A percentile compares a stretch with the other conserved stretches of the same genome.
phyloP scores from a whole-genome alignment of 129 eudicot species.

The Glebionis coronaria region DNA sequence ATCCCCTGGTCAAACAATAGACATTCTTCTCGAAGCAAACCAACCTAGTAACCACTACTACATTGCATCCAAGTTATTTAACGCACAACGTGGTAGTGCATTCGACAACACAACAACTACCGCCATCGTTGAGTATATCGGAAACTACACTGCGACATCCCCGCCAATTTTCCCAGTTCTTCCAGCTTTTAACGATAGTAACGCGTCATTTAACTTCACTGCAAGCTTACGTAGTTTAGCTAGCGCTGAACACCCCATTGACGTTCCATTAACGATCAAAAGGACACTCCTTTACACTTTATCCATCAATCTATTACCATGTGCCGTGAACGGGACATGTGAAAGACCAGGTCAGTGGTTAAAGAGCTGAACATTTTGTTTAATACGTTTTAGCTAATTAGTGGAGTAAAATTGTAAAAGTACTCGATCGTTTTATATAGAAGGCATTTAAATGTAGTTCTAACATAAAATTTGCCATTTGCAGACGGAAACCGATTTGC shows the following conservation, averaged over 20 bases:
- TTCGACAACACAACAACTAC: conserved; percentile 43
- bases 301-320: conserved; percentile 32
- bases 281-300: conserved; percentile 27
- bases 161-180: conserved; percentile 25
- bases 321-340: conserved; percentile 26
- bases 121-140: conserved; percentile 26
- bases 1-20: conserved; percentile 49
- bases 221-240: conserved; percentile 30
- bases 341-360: conserved; percentile 22
- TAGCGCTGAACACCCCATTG: conserved; percentile 23
- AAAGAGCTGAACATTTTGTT: background rate
- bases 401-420: too few species aligned
- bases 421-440: too few species aligned
- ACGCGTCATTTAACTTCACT: conserved; percentile 21
- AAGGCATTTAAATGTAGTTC: too few species aligned
- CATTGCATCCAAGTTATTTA: conserved; percentile 37
- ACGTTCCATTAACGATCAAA: conserved; percentile 30
- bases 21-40: conserved; percentile 28
- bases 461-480: too few species aligned
- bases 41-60: conserved; percentile 31
- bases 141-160: conserved; percentile 5
- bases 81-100: conserved; percentile 16
- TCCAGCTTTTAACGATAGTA: conserved; percentile 25
- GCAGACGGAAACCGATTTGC: conserved; percentile 15
- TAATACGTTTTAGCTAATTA: too few species aligned